Evolutionary conservation across 2,329 filamentous ascomycete genomes (phyloP), one percentile per base, ranked within the genome.

Genomic region (Didymella segeticola): DNA sequence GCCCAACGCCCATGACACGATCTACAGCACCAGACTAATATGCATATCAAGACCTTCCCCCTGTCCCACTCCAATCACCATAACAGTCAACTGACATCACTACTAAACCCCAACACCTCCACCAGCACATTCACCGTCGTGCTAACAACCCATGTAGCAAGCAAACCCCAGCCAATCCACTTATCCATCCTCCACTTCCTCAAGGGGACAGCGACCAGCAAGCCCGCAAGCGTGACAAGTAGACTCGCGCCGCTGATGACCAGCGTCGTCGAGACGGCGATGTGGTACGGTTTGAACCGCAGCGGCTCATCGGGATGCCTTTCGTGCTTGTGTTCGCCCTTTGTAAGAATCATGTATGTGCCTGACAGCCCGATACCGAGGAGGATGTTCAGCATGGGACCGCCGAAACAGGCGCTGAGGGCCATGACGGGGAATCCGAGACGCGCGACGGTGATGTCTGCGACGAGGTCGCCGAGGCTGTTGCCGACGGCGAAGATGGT

Each of bases 341-440:
- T 82, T 48, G 83, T 83, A 14, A 96, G 81, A 51, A 90, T 93
- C 83, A 97, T 95, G 71, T 93, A 96, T 31, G 91, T 83, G 14
- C 95, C 95, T 22, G 89, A 90, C 4, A 98, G 80, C n/a, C 95
- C 95, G 46, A 99, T 93, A 0, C 95, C 95, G 4, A 99, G 84
- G 0, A 99, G 79, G 58, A 99, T 99, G 67, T 99, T 99, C 33
- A 99, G 84, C 91, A 99, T 93, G 0, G 95, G 95, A 0, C 95
- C 96, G n/a, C 95, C 95, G 72, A 99, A 97, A 72, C 95, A 99
- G 4, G 95, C 95, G 27, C 90, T 93, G 33, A 89, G 78, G 1
- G 95, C 95, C 95, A 99, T 99, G 58, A 99, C 92, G 0, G 95
- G 95, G 75, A 93, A 97, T 2, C 95, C 95, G 2, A 99, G 85